Evolutionary conservation across 1,284 basidiomycete species (phyloP), one percentile per base, ranked within the genome.

Genomic region (Spongiforma sp.): DNA sequence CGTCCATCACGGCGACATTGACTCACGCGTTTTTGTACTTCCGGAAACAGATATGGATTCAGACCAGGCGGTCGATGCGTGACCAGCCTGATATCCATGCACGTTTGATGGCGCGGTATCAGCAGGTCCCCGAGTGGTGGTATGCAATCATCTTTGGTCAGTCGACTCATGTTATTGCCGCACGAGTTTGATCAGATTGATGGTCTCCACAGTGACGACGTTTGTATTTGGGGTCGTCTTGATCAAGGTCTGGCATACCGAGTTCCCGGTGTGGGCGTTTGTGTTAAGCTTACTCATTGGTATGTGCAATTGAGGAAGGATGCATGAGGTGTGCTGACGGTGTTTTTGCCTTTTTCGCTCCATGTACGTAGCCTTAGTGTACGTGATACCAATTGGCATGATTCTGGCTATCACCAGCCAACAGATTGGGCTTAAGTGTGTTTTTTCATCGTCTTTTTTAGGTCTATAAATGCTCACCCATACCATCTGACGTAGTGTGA

Each of bases 41-140:
- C 79, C 87, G 91, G 21, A 86, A 86, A 64, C 83, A 87, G 60
- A 88, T 94, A 56, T 85, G 83, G 81, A 72, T 65, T 5, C 83
- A 84, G 62, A 81, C 82, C 9, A 75, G 87, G 28, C 80, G 84
- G 33, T 83, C 85, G 36, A 74, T 87, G 65, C 70, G 80, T 14
- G 89, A 91, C 67, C 86, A 90, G 67, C 86, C 90, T 21, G 93
- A 94, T 71, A 85, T 94, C 30, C 93, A 94, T 71, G 86, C 85
- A 2, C 79, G 84, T 24, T 79, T 94, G 43, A 95, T 95, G 93
- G 77, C 84, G 17, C 77, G 79, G 59, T 95, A 95, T 73, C 80
- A 78, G 1, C 85, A 90, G 68, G 90, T 93, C 0, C 91, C 92
- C 0, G 85, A 90, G 62, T 93, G 90, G 90, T 91, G 88, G 82